A percentile compares a stretch with the other conserved stretches of the same genome.
phyloP scores from a whole-genome alignment of 106 monocot species.

The Vanilla planifolia region DNA sequence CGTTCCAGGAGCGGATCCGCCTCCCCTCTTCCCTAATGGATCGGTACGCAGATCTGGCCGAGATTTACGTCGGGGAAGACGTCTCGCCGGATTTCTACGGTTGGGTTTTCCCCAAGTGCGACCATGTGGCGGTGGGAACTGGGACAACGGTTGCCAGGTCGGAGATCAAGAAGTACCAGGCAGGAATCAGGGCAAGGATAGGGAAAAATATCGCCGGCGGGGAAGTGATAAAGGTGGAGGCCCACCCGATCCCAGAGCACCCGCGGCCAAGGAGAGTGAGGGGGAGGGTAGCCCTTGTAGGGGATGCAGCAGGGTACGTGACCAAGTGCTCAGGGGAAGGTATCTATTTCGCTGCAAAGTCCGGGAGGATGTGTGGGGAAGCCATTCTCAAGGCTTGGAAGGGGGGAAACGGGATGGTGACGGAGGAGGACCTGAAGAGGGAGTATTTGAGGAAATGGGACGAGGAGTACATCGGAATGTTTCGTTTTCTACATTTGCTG shows the following conservation, averaged over 20 bases:
- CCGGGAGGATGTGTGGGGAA: constrained; percentile 79
- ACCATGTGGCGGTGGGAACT: constrained; percentile 91
- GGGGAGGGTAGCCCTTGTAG: constrained; percentile 73
- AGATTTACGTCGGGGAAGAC: constrained; percentile 88
- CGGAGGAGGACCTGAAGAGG: constrained; percentile 45
- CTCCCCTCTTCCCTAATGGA: constrained; percentile 54
- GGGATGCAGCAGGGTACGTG: constrained; percentile 91
- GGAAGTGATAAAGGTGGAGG: constrained; percentile 60
- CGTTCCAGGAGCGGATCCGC: constrained; percentile 90
- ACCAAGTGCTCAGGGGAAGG: constrained; percentile 85
- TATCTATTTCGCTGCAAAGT: constrained; percentile 89
- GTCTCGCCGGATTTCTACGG: constrained; percentile 92
- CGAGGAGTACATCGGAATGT: constrained; percentile 47
- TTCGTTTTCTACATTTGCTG: constrained; percentile 65
- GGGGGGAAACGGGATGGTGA: constrained; percentile 25
- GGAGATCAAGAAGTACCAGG: constrained; percentile 55
- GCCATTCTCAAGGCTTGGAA: constrained; percentile 50
- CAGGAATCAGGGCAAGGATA: constrained; percentile 30
- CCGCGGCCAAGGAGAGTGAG: constrained; percentile 65
- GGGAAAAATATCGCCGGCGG: constrained; percentile 62
- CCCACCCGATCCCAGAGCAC: constrained; percentile 93
- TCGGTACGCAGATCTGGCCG: constrained; percentile 67
- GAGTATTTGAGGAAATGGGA: constrained; percentile 75
- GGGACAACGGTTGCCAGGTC: constrained; percentile 52
- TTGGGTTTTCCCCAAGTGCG: constrained; percentile 98